Evolutionary conservation across 2,329 filamentous ascomycete genomes (phyloP).

Genomic region (Talaromyces sp.): DNA sequence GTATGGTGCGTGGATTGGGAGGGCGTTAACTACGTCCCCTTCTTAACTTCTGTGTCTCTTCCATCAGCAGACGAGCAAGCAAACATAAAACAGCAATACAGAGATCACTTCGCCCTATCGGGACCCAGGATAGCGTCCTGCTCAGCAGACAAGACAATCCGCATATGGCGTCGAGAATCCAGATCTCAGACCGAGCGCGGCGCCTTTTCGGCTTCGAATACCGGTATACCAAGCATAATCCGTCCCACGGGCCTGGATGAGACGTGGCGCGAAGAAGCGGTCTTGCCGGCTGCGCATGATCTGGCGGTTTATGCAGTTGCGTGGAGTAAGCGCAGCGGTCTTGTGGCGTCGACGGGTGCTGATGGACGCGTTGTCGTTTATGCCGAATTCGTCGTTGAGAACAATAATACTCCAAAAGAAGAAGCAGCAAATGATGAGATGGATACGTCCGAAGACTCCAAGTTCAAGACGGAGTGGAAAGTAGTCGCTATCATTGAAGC

Average conservation of each 20-base stretch:
- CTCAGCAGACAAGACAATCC: slow-evolving; percentile 75
- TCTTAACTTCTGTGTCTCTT: slow-evolving; percentile 15
- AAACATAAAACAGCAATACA: slow-evolving; percentile 26
- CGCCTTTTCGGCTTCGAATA: slow-evolving; percentile 17
- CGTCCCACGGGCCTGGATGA: slow-evolving; percentile 68
- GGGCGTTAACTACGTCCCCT: slow-evolving; percentile 35
- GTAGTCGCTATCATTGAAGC: slow-evolving; percentile 65
- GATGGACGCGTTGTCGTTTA: slow-evolving; percentile 82
- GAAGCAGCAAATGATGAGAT: slow-evolving; percentile 20
- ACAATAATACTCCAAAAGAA: not conserved
- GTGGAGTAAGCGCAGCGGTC: slow-evolving; percentile 75
- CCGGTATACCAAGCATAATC: slow-evolving; percentile 82
- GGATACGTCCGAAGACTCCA: slow-evolving; percentile 22
- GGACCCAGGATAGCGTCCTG: slow-evolving; percentile 68
- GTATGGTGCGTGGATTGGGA: slow-evolving; percentile 83
- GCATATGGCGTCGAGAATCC: slow-evolving; percentile 69
- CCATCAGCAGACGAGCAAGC: slow-evolving; percentile 10
- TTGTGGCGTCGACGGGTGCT: slow-evolving; percentile 82
- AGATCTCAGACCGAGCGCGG: slow-evolving; percentile 27
- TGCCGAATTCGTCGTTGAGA: slow-evolving; percentile 48
- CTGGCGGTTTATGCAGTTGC: slow-evolving; percentile 77
- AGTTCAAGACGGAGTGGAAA: slow-evolving; percentile 59
- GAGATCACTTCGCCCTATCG: slow-evolving; percentile 28
- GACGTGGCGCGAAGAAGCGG: slow-evolving; percentile 73
- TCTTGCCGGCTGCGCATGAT: slow-evolving; percentile 72